Evolutionary conservation across 805 yeast genomes (phyloP).

Genomic region (Zygosaccharomyces lentus): DNA sequence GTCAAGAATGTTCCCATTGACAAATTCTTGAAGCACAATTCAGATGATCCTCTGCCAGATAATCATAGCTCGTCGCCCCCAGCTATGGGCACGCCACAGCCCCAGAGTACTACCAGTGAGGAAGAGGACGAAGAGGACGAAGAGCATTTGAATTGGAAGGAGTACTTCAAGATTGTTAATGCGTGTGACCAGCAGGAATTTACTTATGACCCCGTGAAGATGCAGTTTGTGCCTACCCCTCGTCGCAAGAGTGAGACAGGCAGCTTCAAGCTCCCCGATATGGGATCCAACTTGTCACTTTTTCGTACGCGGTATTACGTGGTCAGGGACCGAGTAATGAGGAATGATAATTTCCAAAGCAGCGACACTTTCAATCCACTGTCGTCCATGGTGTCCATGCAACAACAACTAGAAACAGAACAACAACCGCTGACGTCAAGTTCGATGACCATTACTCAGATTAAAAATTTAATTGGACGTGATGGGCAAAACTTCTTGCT

Average conservation of each 20-base stretch:
- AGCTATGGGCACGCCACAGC: constrained; percentile 2
- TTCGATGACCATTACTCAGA: constrained; percentile 52
- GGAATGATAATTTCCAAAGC: constrained; percentile 70
- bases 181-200: constrained; percentile 62
- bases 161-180: constrained; percentile 62
- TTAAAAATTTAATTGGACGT: constrained; percentile 83
- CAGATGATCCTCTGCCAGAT: background rate
- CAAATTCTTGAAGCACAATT: background rate
- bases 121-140: constrained; percentile 15
- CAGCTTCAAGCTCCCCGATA: constrained; percentile 27
- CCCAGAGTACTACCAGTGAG: constrained; percentile 4
- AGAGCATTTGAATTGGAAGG: constrained; percentile 56
- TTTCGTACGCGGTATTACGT: constrained; percentile 56
- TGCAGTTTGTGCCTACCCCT: constrained; percentile 49
- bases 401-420: constrained; percentile 18
- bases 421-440: constrained; percentile 11
- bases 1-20: constrained; percentile 1
- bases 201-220: constrained; percentile 55
- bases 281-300: constrained; percentile 37
- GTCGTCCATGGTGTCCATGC: constrained; percentile 30
- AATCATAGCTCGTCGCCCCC: constrained; percentile 4
- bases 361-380: constrained; percentile 34
- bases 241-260: constrained; percentile 4
- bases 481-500: constrained; percentile 71
- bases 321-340: constrained; percentile 61